phyloP scores from a whole-genome alignment of 129 eudicot genomes.

The Heracleum sosnowskyi region DNA sequence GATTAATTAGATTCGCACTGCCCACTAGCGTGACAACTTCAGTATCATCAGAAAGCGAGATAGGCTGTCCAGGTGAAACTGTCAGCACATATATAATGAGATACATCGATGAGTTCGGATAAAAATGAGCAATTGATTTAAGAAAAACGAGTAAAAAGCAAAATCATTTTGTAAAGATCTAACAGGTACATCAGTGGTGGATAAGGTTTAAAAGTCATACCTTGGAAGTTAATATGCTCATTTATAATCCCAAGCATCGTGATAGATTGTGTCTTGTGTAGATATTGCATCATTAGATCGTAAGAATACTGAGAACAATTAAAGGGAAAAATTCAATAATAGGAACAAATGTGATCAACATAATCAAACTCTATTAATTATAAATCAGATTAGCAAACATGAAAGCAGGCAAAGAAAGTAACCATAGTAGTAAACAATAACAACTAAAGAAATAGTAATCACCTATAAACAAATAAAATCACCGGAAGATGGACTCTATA shows the following conservation, averaged over 20 bases:
- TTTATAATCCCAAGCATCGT: conserved; percentile 89
- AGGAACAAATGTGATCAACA: neutral
- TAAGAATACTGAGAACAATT: conserved; percentile 62
- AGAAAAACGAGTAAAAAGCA: neutral
- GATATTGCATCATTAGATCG: conserved; percentile 86
- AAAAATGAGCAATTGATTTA: neutral
- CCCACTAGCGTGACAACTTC: conserved; percentile 86
- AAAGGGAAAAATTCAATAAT: neutral
- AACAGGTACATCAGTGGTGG: neutral
- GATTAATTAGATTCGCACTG: conserved; percentile 77
- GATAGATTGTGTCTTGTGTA: conserved; percentile 83
- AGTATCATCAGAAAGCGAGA: conserved; percentile 84
- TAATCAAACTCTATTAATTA: neutral
- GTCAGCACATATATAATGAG: conserved; percentile 17
- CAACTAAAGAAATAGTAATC: neutral
- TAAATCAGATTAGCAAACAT: neutral
- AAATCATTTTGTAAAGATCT: neutral
- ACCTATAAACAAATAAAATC: neutral
- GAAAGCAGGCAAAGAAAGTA: neutral
- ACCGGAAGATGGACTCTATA: neutral
- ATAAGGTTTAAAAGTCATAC: conserved; percentile 20
- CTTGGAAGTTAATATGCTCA: conserved; percentile 86
- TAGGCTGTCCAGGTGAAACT: conserved; percentile 93
- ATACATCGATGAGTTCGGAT: conserved; percentile 6
- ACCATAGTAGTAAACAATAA: neutral